phyloP scores from a whole-genome alignment of 169 alveolate species.

The Babesia gibsoni region DNA sequence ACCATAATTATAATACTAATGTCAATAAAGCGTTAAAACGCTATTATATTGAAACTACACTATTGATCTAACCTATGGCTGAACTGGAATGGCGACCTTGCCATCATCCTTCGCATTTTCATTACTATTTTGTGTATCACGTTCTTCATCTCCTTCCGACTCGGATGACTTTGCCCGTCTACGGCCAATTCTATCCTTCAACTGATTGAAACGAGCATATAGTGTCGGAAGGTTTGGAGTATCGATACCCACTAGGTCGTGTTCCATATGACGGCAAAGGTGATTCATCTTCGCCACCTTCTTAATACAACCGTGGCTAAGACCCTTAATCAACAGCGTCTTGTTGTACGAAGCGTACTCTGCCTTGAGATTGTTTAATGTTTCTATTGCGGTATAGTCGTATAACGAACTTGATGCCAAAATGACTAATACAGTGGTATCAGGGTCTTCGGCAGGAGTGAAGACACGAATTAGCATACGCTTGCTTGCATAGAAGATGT shows the following conservation, averaged over 20 bases:
- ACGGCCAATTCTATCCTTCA: not conserved
- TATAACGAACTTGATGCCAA: slow-evolving; percentile 74
- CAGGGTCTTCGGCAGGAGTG: slow-evolving; percentile 75
- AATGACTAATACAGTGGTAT: slow-evolving; percentile 72
- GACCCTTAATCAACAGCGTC: slow-evolving; percentile 71
- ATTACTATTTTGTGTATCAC: too few species aligned
- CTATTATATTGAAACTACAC: too few species aligned
- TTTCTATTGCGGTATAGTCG: slow-evolving; percentile 82
- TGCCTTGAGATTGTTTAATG: slow-evolving; percentile 73
- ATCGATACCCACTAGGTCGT: slow-evolving; percentile 75
- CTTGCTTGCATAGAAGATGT: slow-evolving; percentile 75
- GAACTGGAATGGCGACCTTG: too few species aligned
- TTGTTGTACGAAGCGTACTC: slow-evolving; percentile 60
- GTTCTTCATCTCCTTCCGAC: not conserved
- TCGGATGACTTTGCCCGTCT: not conserved
- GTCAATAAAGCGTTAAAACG: too few species aligned
- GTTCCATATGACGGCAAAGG: slow-evolving; percentile 76
- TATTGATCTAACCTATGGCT: too few species aligned
- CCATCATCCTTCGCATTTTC: too few species aligned
- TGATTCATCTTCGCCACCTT: slow-evolving; percentile 84
- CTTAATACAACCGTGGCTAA: slow-evolving; percentile 81
- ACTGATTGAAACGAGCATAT: slow-evolving; percentile 41
- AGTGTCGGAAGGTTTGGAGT: slow-evolving; percentile 79
- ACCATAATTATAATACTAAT: too few species aligned
- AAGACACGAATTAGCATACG: slow-evolving; percentile 75